Base-by-base conservation (phyloP, 2,329 filamentous ascomycete genomes). In the Fusarium fracticaudum region DNA sequence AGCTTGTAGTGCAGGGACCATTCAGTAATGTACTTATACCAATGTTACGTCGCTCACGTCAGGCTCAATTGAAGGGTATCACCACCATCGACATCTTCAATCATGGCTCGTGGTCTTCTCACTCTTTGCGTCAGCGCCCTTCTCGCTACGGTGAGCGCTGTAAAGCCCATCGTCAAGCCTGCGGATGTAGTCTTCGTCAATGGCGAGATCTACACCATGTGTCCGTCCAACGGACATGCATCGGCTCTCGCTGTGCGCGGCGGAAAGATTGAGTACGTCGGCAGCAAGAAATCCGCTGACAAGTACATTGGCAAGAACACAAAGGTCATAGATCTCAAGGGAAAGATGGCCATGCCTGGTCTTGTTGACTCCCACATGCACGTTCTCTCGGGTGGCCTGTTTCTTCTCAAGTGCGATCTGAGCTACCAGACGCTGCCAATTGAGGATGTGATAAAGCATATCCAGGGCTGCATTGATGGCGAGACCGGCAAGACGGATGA, bases 271-370 rank as follows among this genome's bases (percentile, higher is more conserved):
- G 64, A 73, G 29, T 78, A 72, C 31, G 58, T 75, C 1, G 78
- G 78, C 15, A 64, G 48, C 51, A 63, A 77, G 41, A 71, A 72
- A 18, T 64, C 57, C 9, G 64, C 69, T 14, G 68, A 73, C 37
- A 45, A 58, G 2, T 78, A 74, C n/a, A 77, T 79, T 35, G 78
- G 77, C 18, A 69, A 70, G 12, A 60, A 72, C 11, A 79, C 78
- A 33, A 73, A 71, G 14, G 72, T 79, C 8, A 55, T 79, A 29
- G 71, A 79, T 44, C 78, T 79, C 17, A 44, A 78, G 24, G 78
- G 78, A 17, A 75, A 73, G 40, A 79, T 79, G 78, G 77, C 75
- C n/a, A 79, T 79, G 78, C 78, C 78, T 8, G 78, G 78, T 12
- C 69, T 79, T 44, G 66, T 79, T 17, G 78, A 79, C 18, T 77